Conservation (phyloP, 495 filamentous ascomycete species). For the Geopyxis carbonaria region DNA sequence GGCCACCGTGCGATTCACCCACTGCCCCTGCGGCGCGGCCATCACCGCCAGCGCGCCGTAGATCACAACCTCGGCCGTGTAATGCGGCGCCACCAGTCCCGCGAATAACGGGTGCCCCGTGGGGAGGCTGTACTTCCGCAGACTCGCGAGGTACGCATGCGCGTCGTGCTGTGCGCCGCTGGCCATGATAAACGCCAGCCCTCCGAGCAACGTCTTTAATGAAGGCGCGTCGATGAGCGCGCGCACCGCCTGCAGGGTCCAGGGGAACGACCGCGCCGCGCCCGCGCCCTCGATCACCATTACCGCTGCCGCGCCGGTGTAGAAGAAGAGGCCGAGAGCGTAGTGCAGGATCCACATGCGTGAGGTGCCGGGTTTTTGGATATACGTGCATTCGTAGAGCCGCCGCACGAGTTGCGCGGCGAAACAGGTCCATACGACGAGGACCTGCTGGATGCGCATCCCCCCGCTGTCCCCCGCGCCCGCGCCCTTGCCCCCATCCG, state of each 20-base stretch:
- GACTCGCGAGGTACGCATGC: conserved; percentile 59
- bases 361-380: conserved; percentile 46
- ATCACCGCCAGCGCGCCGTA: conserved; percentile 63
- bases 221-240: conserved; percentile 29
- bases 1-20: conserved; percentile 57
- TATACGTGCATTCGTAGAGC: conserved; percentile 48
- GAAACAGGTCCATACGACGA: conserved; percentile 53
- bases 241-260: conserved; percentile 14
- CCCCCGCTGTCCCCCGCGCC: conserved; percentile 7
- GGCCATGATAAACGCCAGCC: conserved; percentile 53
- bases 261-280: conserved; percentile 28
- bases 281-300: conserved; percentile 78
- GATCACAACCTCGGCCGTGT: conserved; percentile 68
- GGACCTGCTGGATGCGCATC: conserved; percentile 49
- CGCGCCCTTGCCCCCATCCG: conserved; percentile 3
- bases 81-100: conserved; percentile 69
- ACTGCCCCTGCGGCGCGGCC: conserved; percentile 44
- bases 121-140: conserved; percentile 76
- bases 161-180: conserved; percentile 65
- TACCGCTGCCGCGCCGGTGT: conserved; percentile 49
- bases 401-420: conserved; percentile 55
- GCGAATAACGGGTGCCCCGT: conserved; percentile 43
- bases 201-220: conserved; percentile 41
- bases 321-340: conserved; percentile 61
- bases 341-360: conserved; percentile 77